Percentiles rank a stretch among this genome's conserved stretches.
phyloP scores from a whole-genome alignment of 371 early-diverging fungal genomes.

The Zychaea mexicana region DNA sequence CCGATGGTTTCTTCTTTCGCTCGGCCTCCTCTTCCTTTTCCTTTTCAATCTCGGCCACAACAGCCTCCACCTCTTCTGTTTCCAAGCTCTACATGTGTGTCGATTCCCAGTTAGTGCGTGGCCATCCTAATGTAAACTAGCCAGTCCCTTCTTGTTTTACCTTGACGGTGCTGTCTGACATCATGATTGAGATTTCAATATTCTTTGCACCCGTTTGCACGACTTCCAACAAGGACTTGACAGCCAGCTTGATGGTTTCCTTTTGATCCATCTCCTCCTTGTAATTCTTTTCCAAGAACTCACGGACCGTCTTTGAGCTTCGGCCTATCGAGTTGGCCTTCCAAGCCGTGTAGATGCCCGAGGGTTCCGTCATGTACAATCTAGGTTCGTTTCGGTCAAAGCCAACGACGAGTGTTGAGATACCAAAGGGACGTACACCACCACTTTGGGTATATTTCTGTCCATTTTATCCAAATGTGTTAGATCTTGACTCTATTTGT shows the following conservation, averaged over 20 bases:
- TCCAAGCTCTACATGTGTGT: too few relatives aligned
- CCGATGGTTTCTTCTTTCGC: conserved; percentile 63
- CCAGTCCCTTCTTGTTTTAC: conserved; percentile 35
- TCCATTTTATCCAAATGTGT: neutral
- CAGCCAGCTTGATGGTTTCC: conserved; percentile 88
- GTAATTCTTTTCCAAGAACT: conserved; percentile 98
- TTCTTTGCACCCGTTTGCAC: conserved; percentile 99
- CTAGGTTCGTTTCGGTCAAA: conserved; percentile 86
- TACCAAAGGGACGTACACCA: conserved; percentile 99
- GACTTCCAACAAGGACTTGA: conserved; percentile 93
- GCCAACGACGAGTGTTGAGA: conserved; percentile 97
- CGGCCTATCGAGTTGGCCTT: conserved; percentile 98
- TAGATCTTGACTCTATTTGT: neutral
- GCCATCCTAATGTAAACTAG: neutral
- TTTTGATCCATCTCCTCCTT: conserved; percentile 79
- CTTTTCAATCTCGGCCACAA: conserved; percentile 86
- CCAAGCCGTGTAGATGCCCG: conserved; percentile 99
- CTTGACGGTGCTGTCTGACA: conserved; percentile 66
- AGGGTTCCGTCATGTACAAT: conserved; percentile 99
- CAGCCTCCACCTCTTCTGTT: conserved; percentile 80
- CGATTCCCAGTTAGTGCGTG: too few relatives aligned
- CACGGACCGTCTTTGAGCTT: conserved; percentile 95
- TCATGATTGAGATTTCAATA: conserved; percentile 96
- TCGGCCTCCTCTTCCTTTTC: conserved; percentile 94
- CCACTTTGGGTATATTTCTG: conserved; percentile 99